Base-by-base conservation (phyloP, 2,329 filamentous ascomycete genomes). In the Septoria linicola region DNA sequence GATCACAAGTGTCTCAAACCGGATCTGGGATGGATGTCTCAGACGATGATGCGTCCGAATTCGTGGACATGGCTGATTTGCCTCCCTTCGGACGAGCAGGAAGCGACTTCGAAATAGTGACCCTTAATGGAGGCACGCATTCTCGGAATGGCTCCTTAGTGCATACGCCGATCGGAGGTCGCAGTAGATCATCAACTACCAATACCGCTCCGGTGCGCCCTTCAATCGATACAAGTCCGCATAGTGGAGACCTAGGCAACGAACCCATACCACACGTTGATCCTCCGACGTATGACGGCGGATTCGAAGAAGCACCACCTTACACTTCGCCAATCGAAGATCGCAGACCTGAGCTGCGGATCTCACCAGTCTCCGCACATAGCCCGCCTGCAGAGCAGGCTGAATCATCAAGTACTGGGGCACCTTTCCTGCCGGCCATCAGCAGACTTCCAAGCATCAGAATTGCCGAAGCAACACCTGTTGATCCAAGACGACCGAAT, bases 271-370 rank as follows among this genome's bases (percentile, higher is more conserved):
- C 67, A 14, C 43, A 58, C 32, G 54, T 58, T 17, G 66, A 68
- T 36, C 68, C 68, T 20, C 68, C 68, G 19, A 61, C 62, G 2
- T 71, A 71, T 41, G 66, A 69, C 25, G 54, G 55, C 20, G 67
- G 65, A 3, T 70, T 67, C 44, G 74, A 76, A 54, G 72, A 77
- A 39, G 74, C 75, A n/a, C 75, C 75, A 14, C 73, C 72, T 3
- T 78, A 78, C 49, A 70, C 70, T 30, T 75, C 72, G 36, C 74
- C 74, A 0, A 43, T 11, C 52, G 69, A 51, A 46, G 39, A 53
- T 41, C 59, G 53, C 31, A 40, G 56, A 36, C 53, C 58, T 32
- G 36, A 57, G 21, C 41, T 51, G 14, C 49, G 48, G 27, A 44
- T 49, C 17, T 50, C 49, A 35, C 37, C 53, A 25, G 39, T 51